These are phyloP conservation scores for Tritrichomonas foetus DNA, from an alignment of 208 protist genomes.

Conservation along the genomic window DNA sequence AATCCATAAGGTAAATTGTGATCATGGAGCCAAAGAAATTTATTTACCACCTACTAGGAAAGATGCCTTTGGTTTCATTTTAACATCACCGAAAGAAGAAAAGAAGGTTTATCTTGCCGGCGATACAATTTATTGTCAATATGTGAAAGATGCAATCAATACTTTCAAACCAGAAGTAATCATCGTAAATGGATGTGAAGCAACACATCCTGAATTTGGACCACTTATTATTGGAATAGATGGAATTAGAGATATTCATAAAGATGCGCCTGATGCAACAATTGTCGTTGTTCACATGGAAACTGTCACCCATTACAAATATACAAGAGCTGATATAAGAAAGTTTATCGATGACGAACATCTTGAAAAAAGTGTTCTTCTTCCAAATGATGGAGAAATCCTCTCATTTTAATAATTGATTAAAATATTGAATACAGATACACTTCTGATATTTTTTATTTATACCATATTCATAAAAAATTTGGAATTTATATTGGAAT, in stretches of 20 bases:
- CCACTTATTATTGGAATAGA: not conserved
- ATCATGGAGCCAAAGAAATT: not conserved
- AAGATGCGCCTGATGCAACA: not conserved
- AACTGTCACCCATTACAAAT: not conserved
- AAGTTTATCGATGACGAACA: not conserved
- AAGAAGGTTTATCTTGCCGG: not conserved
- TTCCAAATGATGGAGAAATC: not conserved
- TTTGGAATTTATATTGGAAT: too few relatives aligned
- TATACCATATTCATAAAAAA: too few relatives aligned
- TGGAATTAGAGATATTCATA: not conserved
- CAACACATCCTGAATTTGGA: not conserved
- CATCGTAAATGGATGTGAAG: not conserved
- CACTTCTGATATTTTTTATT: too few relatives aligned
- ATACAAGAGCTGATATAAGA: not conserved
- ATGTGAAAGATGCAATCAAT: not conserved
- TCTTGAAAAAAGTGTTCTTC: not conserved
- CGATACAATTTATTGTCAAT: not conserved
- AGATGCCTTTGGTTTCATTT: not conserved
- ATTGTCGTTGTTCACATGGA: not conserved
- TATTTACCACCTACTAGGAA: not conserved
- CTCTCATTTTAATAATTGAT: not conserved
- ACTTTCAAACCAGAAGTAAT: not conserved
- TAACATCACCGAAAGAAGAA: not conserved
- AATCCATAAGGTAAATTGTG: not conserved
- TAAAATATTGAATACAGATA: too few relatives aligned